Evolutionary conservation across 805 yeast species (phyloP).

Genomic region (Candida tammaniensis): DNA sequence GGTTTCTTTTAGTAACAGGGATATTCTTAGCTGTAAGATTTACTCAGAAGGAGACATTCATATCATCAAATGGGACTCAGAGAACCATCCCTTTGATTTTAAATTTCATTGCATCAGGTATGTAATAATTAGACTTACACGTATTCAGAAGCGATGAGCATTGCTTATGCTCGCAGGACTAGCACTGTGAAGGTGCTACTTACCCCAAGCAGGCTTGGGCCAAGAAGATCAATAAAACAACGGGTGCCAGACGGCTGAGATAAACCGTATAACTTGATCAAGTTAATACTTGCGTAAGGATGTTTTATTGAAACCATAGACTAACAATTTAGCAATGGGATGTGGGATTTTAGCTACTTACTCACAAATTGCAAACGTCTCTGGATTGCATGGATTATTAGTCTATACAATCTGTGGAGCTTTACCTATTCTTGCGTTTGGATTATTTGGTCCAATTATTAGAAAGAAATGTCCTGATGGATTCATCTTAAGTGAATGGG

Average conservation of each 20-base stretch:
- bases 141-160: neutral
- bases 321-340: slow-evolving; percentile 62
- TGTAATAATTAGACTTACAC: slow-evolving; percentile 28
- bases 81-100: slow-evolving; percentile 77
- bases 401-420: slow-evolving; percentile 81
- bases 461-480: slow-evolving; percentile 83
- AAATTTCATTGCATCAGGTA: slow-evolving; percentile 88
- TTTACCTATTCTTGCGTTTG: slow-evolving; percentile 81
- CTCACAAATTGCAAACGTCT: slow-evolving; percentile 78
- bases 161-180: too few relatives aligned
- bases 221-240: slow-evolving; percentile 7
- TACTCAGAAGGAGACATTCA: slow-evolving; percentile 53
- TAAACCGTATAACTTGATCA: slow-evolving; percentile 45
- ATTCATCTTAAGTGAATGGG: slow-evolving; percentile 92
- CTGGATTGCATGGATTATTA: slow-evolving; percentile 84
- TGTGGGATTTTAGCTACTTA: slow-evolving; percentile 85
- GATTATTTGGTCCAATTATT: slow-evolving; percentile 76
- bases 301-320: slow-evolving; percentile 20
- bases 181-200: too few relatives aligned
- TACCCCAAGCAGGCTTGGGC: too few relatives aligned
- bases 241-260: slow-evolving; percentile 32
- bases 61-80: slow-evolving; percentile 79
- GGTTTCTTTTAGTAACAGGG: slow-evolving; percentile 39
- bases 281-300: slow-evolving; percentile 46
- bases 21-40: slow-evolving; percentile 53